phyloP scores from a whole-genome alignment of 495 filamentous ascomycete species.

The Eremomyces bilateralis region DNA sequence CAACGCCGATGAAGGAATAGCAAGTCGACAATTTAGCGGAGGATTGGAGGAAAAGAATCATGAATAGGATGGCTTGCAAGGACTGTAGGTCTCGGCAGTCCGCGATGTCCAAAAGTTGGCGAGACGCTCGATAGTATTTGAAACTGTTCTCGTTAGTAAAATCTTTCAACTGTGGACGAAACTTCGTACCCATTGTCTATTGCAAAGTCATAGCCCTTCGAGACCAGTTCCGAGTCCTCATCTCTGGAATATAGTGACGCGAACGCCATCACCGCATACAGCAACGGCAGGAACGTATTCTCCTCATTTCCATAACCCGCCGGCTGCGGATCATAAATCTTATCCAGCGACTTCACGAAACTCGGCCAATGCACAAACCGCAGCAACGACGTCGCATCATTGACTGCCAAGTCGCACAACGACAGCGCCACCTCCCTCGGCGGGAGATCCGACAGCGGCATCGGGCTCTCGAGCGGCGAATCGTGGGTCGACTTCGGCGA shows the following conservation, averaged over 20 bases:
- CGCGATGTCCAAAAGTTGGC: slow-evolving; percentile 69
- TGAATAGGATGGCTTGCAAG: slow-evolving; percentile 72
- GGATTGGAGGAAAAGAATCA: slow-evolving; percentile 82
- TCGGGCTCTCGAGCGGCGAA: slow-evolving; percentile 30
- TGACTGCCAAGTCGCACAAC: slow-evolving; percentile 56
- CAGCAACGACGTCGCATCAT: slow-evolving; percentile 66
- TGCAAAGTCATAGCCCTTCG: slow-evolving; percentile 43
- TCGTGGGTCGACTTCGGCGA: slow-evolving; percentile 47
- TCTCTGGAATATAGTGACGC: slow-evolving; percentile 61
- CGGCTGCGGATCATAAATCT: slow-evolving; percentile 49
- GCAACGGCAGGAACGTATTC: slow-evolving; percentile 57
- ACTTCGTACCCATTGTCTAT: slow-evolving; percentile 56
- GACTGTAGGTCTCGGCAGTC: slow-evolving; percentile 74
- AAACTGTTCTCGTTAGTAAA: slow-evolving; percentile 27
- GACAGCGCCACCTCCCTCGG: slow-evolving; percentile 38
- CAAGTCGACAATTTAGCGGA: slow-evolving; percentile 82
- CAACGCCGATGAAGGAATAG: slow-evolving; percentile 83
- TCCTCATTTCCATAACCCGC: slow-evolving; percentile 55
- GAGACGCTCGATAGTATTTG: slow-evolving; percentile 65
- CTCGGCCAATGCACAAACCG: slow-evolving; percentile 74
- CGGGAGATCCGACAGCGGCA: slow-evolving; percentile 29
- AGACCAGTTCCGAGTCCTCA: slow-evolving; percentile 23
- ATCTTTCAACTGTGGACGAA: neutral
- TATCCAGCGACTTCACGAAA: slow-evolving; percentile 59
- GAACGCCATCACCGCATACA: slow-evolving; percentile 68